A percentile compares a stretch with the other conserved stretches of the same genome.
These are phyloP conservation scores for Magnolia officinalis DNA, from an alignment of 164 flowering plant genomes.

Conservation along the genomic window DNA sequence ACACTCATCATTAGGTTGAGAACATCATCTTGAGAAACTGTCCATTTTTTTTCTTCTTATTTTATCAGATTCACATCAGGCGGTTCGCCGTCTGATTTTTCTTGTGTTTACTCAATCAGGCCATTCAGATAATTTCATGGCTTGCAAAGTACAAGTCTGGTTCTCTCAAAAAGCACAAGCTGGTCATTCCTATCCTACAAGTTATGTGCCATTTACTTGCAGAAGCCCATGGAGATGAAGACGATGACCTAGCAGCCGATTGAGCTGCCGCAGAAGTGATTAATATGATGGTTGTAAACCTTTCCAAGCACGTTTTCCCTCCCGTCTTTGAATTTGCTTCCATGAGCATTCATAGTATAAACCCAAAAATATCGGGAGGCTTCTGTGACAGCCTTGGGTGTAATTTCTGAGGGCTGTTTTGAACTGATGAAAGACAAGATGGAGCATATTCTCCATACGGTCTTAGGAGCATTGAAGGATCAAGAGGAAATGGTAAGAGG, in stretches of 20 bases:
- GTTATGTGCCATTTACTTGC: conserved; percentile 93
- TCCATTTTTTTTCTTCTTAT: background rate
- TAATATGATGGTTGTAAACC: conserved; percentile 82
- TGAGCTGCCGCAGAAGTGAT: conserved; percentile 98
- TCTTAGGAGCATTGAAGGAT: conserved; percentile 77
- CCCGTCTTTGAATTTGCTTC: conserved; percentile 92
- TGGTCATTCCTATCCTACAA: conserved; percentile 81
- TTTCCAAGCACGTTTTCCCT: conserved; percentile 76
- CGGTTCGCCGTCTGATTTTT: background rate
- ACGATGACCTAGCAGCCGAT: conserved; percentile 89
- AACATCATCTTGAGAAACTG: background rate
- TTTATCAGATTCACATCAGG: background rate
- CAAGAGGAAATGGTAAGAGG: conserved; percentile 93
- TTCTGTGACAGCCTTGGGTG: conserved; percentile 83
- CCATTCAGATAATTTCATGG: conserved; percentile 95
- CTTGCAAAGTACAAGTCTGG: conserved; percentile 82
- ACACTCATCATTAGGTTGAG: conserved; percentile 88
- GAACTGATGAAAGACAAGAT: conserved; percentile 73
- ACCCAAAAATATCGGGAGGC: conserved; percentile 91
- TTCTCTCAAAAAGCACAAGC: conserved; percentile 81
- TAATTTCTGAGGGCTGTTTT: conserved; percentile 86
- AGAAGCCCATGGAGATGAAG: conserved; percentile 69
- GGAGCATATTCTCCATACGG: conserved; percentile 74
- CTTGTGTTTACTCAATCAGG: conserved; percentile 40
- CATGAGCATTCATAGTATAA: conserved; percentile 53